phyloP scores from a whole-genome alignment of 192 early-diverging fungal species.

The Entomortierella parvispora region DNA sequence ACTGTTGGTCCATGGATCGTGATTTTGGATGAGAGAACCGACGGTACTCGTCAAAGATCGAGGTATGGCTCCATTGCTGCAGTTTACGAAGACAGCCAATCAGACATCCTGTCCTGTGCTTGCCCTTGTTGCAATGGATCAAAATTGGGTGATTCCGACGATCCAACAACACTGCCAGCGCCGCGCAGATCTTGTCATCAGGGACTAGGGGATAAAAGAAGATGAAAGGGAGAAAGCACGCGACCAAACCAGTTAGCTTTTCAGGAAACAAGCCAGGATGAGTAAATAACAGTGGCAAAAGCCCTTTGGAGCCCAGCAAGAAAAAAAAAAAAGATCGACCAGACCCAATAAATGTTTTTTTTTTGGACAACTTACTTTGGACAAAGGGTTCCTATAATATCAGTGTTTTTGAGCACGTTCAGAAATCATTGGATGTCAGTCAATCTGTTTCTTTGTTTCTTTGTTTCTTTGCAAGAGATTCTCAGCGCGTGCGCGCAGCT shows the following conservation, averaged over 20 bases:
- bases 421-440: conserved; percentile 30
- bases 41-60: conserved; percentile 98
- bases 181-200: conserved; percentile 68
- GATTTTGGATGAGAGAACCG: conserved; percentile 89
- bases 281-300: too few species aligned
- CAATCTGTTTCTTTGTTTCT: background rate
- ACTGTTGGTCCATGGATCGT: conserved; percentile 87
- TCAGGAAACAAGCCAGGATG: background rate
- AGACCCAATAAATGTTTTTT: too few species aligned
- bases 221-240: background rate
- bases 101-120: conserved; percentile 97
- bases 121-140: conserved; percentile 98
- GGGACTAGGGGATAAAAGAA: conserved; percentile 54
- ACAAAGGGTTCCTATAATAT: conserved; percentile 68
- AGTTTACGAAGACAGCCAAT: conserved; percentile 95
- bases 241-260: background rate
- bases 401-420: conserved; percentile 24
- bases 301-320: background rate
- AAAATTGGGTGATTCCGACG: conserved; percentile 84
- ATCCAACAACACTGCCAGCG: conserved; percentile 68
- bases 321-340: background rate
- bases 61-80: conserved; percentile 93
- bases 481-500: too few species aligned
- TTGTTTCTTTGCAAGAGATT: too few species aligned
- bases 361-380: conserved; percentile 67